phyloP scores from a whole-genome alignment of 192 early-diverging fungal species.

The Thoreauomyces humboldtii region DNA sequence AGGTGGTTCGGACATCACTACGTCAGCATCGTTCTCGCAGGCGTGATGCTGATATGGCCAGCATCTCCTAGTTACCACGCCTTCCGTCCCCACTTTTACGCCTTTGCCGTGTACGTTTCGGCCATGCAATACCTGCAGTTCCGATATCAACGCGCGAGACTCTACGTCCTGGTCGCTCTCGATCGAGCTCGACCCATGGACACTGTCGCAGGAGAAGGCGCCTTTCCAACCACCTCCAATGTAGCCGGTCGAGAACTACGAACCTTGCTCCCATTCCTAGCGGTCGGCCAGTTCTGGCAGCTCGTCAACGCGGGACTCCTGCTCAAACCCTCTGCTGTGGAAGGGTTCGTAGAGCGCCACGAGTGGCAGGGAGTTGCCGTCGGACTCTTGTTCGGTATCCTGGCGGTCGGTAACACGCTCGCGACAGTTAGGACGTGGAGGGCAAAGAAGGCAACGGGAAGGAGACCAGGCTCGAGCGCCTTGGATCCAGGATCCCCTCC shows the following conservation, averaged over 20 bases:
- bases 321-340: conserved; percentile 4
- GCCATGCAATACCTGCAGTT: conserved; percentile 43
- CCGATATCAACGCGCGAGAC: conserved; percentile 40
- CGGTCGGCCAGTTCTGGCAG: conserved; percentile 41
- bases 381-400: conserved; percentile 27
- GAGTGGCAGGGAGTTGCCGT: conserved; percentile 30
- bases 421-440: conserved; percentile 34
- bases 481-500: background rate
- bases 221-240: conserved; percentile 14
- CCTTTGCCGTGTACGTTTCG: conserved; percentile 34
- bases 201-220: conserved; percentile 41
- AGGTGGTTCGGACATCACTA: conserved; percentile 48
- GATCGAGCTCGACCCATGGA: conserved; percentile 48
- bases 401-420: conserved; percentile 40
- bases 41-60: conserved; percentile 37
- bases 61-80: conserved; percentile 16
- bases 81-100: conserved; percentile 32
- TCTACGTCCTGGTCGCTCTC: conserved; percentile 46
- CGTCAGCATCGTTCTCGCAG: conserved; percentile 29
- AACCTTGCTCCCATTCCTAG: conserved; percentile 37
- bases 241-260: conserved; percentile 31
- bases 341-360: conserved; percentile 6
- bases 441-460: conserved; percentile 7
- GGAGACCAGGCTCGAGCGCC: background rate
- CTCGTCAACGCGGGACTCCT: conserved; percentile 25